Evolutionary conservation across 345 rosid species (phyloP), one percentile per base, ranked within the genome.

Genomic region (Excoecaria agallocha): DNA sequence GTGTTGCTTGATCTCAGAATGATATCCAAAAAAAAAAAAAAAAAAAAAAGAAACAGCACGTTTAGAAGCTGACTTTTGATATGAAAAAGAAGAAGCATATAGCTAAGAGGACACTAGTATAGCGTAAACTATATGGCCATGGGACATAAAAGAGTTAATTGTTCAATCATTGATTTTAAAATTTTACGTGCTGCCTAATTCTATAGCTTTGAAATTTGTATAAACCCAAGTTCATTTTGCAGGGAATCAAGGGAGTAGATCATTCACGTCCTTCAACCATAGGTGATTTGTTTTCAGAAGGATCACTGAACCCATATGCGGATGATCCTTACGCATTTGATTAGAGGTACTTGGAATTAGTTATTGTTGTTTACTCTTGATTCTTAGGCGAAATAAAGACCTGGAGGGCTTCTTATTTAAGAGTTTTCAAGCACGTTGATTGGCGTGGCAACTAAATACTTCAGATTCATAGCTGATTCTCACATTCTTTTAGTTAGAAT

Each of bases 261-360:
- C 77, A 57, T 52, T 84, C 74, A 61, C 86, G 72, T 66, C 83
- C 87, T 71, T 85, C 98, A 76, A 91, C 89, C 80, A 90, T 91
- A 1, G 97, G 95, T 20, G 98, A 93, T 79, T 76, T 93, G 86
- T 93, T 93, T 81, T 80, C 93, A 68, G 98, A 93, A 87, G 98
- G 97, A 35, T 91, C 93, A 8, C 82, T 93, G 66, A 93, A 95
- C 77, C 98, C 98, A 46, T 93, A 95, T 73, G 91, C 90, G 15
- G 92, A 95, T 78, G 98, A 95, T 83, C 99, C 99, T 8, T 95
- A 93, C 57, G 96, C 98, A 66, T 95, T 93, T 87, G 96, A 85
- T 70, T 93, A 84, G 84, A 76, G 81, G 78, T 79, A 79, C 51
- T 68, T 60, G 16, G 61, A 68, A 37, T 25, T 49, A 22, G 22